Evolutionary conservation across 306 rosid genomes (phyloP), one percentile per base, ranked within the genome.

Genomic region (Senna siamea): DNA sequence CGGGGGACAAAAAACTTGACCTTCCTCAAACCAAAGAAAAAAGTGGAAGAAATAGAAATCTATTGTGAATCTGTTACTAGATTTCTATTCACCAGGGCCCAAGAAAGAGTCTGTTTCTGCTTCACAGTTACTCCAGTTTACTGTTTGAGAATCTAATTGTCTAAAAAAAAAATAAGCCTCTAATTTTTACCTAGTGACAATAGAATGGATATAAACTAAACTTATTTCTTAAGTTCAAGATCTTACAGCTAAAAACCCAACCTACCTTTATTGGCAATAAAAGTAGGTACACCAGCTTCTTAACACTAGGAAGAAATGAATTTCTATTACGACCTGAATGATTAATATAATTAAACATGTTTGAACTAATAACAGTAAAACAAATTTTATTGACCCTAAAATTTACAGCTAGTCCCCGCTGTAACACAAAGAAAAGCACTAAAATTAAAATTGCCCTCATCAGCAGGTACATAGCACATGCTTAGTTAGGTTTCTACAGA

Each of bases 401-500:
- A n/a, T n/a, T n/a, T n/a, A n/a, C n/a, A n/a, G n/a, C n/a, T n/a
- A n/a, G n/a, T n/a, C n/a, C n/a, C n/a, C n/a, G n/a, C n/a, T n/a
- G n/a, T n/a, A n/a, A n/a, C n/a, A n/a, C n/a, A n/a, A n/a, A 32
- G 46, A 17, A 73, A 44, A 48, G 53, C 59, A 17, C 26, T 70
- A 44, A 2, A 46, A 56, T 0, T 22, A 19, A 63, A 74, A 38
- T n/a, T 10, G 8, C n/a, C 18, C 17, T 17, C 37, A 14, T 9
- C 5, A 38, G 9, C 1, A 10, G 9, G 11, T 17, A 18, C 7
- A 14, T n/a, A 64, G 13, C 53, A 40, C 2, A 6, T 64, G 20
- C 23, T n/a, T n/a, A n/a, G n/a, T n/a, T 1, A 68, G 48, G 48
- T 14, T 17, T 35, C 56, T 13, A 20, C 26, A 9, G 28, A 28